Conservation (phyloP, 805 yeast species). For the Saccharomycodes ludwigii region DNA sequence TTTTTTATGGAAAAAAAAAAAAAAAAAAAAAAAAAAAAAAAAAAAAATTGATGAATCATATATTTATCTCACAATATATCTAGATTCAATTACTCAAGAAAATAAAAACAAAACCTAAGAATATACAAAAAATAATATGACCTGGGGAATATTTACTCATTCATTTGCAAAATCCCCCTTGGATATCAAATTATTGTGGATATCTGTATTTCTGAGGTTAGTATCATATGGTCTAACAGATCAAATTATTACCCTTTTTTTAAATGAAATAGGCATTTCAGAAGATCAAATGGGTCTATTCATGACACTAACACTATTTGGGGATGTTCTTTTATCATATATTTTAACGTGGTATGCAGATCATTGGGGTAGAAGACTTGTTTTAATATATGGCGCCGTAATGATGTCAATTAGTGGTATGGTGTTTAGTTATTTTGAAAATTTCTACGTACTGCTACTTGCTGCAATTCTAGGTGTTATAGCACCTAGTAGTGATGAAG, state of each 20-base stretch:
- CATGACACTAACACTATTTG: conserved; percentile 70
- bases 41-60: no score
- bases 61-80: no score
- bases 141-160: not conserved
- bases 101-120: no score
- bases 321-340: conserved; percentile 66
- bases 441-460: conserved; percentile 40
- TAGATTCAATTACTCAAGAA: no score
- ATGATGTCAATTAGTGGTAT: conserved; percentile 61
- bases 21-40: no score
- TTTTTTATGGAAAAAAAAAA: no score
- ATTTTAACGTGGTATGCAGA: conserved; percentile 70
- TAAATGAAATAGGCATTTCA: conserved; percentile 40
- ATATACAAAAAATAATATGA: no score
- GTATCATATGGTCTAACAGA: conserved; percentile 69
- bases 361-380: conserved; percentile 49
- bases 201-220: conserved; percentile 58
- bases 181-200: conserved; percentile 56
- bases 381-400: conserved; percentile 49
- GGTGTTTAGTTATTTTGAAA: conserved; percentile 44
- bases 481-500: conserved; percentile 82
- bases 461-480: conserved; percentile 81
- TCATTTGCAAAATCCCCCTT: conserved; percentile 27
- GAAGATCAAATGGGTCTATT: conserved; percentile 59
- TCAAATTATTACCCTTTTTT: conserved; percentile 60